These are phyloP conservation scores for Pleurostoma richardsiae DNA, from an alignment of 2,329 filamentous ascomycete genomes.

Conservation along the genomic window DNA sequence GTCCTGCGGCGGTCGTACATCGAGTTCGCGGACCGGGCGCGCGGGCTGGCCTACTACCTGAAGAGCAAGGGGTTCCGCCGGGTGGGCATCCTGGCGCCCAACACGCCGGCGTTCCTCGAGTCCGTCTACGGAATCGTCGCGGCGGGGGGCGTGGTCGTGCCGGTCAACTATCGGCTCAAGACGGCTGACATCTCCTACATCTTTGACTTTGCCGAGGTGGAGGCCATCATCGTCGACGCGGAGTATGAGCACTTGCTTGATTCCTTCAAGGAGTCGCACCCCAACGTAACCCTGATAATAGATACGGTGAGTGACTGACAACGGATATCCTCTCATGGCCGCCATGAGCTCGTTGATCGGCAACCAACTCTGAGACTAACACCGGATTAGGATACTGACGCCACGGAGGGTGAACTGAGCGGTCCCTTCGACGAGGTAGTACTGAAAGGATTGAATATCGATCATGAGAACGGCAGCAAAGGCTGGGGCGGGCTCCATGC, in stretches of 20 bases:
- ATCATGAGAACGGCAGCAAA: slow-evolving; percentile 56
- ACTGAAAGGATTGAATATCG: slow-evolving; percentile 71
- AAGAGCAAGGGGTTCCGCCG: slow-evolving; percentile 67
- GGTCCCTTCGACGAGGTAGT: slow-evolving; percentile 84
- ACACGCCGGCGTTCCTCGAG: slow-evolving; percentile 93
- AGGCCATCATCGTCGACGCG: slow-evolving; percentile 79
- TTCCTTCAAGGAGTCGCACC: slow-evolving; percentile 55
- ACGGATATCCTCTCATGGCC: not conserved
- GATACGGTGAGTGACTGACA: slow-evolving; percentile 47
- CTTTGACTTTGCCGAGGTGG: slow-evolving; percentile 80
- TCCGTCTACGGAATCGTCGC: slow-evolving; percentile 82
- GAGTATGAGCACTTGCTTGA: slow-evolving; percentile 73
- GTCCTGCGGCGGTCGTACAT: slow-evolving; percentile 72
- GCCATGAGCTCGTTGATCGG: not conserved
- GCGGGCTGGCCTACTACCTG: slow-evolving; percentile 84
- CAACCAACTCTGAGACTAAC: too few relatives aligned
- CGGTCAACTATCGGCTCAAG: slow-evolving; percentile 62
- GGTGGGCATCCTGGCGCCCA: slow-evolving; percentile 83
- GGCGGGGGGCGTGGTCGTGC: slow-evolving; percentile 72
- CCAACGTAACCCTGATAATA: slow-evolving; percentile 65
- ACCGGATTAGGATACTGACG: slow-evolving; percentile 65
- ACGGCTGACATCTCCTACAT: slow-evolving; percentile 86
- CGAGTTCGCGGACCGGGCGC: slow-evolving; percentile 78
- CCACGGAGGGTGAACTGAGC: slow-evolving; percentile 63
- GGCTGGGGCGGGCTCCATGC: slow-evolving; percentile 76